phyloP scores from a whole-genome alignment of 148 eudicot species.

The Amaranthus palmeri region DNA sequence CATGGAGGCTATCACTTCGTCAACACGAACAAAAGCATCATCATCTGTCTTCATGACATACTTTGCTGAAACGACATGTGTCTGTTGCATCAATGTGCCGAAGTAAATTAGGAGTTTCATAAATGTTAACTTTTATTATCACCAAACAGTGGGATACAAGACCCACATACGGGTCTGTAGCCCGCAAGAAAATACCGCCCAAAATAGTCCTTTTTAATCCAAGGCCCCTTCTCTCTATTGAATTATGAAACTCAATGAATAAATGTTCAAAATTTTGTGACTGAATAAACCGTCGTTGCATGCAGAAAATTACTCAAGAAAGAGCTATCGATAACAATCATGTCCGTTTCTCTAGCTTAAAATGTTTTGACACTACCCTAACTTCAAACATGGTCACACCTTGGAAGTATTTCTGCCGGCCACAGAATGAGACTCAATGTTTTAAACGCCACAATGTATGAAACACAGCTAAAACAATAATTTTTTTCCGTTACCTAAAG shows the following conservation, averaged over 20 bases:
- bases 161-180: neutral
- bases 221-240: neutral
- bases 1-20: slow-evolving; percentile 72
- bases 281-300: neutral
- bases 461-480: neutral
- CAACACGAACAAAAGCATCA: slow-evolving; percentile 96
- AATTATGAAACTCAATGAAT: neutral
- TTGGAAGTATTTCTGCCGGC: no score
- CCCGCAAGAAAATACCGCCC: neutral
- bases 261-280: neutral
- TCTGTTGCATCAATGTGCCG: slow-evolving; percentile 48
- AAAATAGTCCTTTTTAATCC: neutral
- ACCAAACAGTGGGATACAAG: neutral
- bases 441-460: neutral
- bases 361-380: neutral
- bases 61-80: slow-evolving; percentile 69
- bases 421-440: neutral
- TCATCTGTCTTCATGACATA: slow-evolving; percentile 97
- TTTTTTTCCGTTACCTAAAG: neutral
- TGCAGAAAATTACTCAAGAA: neutral
- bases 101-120: slow-evolving; percentile 11
- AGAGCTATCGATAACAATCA: neutral
- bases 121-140: neutral
- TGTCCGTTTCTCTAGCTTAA: neutral
- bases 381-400: neutral